Conservation (phyloP, 371 early-diverging fungal species). For the Rhizopus arrhizus region DNA sequence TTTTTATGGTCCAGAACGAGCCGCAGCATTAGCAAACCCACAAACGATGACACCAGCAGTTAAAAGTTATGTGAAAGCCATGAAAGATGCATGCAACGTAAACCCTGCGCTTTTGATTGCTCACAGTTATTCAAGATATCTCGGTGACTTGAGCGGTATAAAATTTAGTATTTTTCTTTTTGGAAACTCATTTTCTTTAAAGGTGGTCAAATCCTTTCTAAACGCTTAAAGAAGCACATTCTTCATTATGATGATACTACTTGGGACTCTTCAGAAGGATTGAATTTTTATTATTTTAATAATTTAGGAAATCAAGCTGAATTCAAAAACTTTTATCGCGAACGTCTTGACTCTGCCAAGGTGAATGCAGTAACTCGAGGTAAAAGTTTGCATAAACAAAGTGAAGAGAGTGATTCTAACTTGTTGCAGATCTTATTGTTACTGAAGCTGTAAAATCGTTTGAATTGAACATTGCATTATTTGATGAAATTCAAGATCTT, state of each 20-base stretch:
- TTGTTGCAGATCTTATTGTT: conserved; percentile 36
- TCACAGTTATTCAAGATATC: conserved; percentile 64
- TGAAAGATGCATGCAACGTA: conserved; percentile 47
- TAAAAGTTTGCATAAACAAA: conserved; percentile 2
- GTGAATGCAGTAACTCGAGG: conserved; percentile 38
- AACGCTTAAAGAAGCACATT: conserved; percentile 57
- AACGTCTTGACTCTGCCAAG: conserved; percentile 47
- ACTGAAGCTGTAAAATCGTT: conserved; percentile 45
- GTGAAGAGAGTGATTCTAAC: no score
- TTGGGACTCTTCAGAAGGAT: conserved; percentile 51
- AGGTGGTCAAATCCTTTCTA: conserved; percentile 65
- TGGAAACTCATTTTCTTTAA: not conserved
- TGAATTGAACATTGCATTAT: conserved; percentile 51
- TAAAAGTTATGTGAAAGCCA: conserved; percentile 48
- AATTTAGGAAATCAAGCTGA: conserved; percentile 56
- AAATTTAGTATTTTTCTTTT: conserved; percentile 34
- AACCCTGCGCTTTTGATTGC: conserved; percentile 61
- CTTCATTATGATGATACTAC: conserved; percentile 35
- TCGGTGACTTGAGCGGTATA: conserved; percentile 63
- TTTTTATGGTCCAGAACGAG: conserved; percentile 54
- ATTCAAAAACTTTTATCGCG: conserved; percentile 63
- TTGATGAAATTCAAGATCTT: conserved; percentile 49
- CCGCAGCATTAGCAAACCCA: conserved; percentile 37
- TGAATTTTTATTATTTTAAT: conserved; percentile 55
- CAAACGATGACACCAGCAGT: conserved; percentile 59